phyloP scores from a whole-genome alignment of 352 stramenopile species.

The Globisporangium canariense region DNA sequence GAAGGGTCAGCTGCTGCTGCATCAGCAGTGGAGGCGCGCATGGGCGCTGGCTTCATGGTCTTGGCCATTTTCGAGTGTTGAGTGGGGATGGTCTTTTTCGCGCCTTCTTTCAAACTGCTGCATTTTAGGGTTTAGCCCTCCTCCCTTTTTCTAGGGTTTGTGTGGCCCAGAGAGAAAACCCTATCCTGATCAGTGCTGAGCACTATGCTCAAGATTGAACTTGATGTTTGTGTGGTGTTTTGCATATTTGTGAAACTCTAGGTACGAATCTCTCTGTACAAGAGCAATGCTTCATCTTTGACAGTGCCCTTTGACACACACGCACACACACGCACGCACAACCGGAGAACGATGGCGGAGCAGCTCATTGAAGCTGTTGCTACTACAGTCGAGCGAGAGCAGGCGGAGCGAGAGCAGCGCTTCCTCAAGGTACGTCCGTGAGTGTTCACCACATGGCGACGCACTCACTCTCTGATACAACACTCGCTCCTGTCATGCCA shows the following conservation, averaged over 20 bases:
- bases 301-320: neutral
- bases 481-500: neutral
- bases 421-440: constrained; percentile 37
- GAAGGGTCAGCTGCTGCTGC: neutral
- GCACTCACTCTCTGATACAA: neutral
- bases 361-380: constrained; percentile 2
- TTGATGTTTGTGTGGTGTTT: neutral
- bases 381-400: neutral
- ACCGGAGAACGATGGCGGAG: neutral
- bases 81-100: neutral
- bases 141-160: neutral
- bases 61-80: neutral
- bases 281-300: too few species aligned
- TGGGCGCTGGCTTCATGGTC: neutral
- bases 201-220: neutral
- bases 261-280: too few species aligned
- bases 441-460: too few species aligned
- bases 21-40: neutral
- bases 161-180: neutral
- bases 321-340: neutral
- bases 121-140: neutral
- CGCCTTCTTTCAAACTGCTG: constrained; percentile 6
- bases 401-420: constrained; percentile 29
- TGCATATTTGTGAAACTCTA: neutral
- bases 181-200: neutral